Conservation (phyloP, 805 yeast genomes). For the Saccharomycopsis fibuligera region DNA sequence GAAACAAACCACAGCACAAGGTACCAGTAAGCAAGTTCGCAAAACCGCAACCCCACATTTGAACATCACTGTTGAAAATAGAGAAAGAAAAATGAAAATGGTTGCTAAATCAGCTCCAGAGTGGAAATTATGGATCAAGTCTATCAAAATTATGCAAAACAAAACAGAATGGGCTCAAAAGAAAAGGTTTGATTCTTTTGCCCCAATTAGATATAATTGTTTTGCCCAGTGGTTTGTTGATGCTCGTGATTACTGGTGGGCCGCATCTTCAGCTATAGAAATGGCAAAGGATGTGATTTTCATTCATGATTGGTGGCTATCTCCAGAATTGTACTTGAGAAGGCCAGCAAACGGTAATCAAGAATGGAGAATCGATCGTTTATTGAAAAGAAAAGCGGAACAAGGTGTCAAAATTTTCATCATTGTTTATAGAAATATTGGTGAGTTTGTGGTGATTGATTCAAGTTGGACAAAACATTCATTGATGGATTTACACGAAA, state of each 20-base stretch:
- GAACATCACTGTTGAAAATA: constrained; percentile 56
- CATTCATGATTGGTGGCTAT: constrained; percentile 98
- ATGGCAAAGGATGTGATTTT: constrained; percentile 91
- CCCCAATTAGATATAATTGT: constrained; percentile 80
- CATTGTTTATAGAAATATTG: constrained; percentile 89
- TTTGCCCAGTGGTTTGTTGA: constrained; percentile 97
- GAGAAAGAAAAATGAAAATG: constrained; percentile 72
- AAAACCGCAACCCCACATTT: constrained; percentile 38
- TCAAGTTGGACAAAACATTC: constrained; percentile 94
- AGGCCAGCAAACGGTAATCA: constrained; percentile 95
- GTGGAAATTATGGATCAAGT: constrained; percentile 66
- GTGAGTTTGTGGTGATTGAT: constrained; percentile 86
- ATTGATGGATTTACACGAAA: constrained; percentile 73
- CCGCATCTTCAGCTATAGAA: constrained; percentile 83
- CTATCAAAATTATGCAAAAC: constrained; percentile 62
- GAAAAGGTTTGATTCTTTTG: constrained; percentile 83
- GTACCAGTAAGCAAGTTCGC: neutral
- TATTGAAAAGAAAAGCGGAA: constrained; percentile 82
- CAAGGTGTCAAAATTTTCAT: constrained; percentile 93
- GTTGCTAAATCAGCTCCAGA: constrained; percentile 61
- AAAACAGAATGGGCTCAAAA: constrained; percentile 65
- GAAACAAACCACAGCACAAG: constrained; percentile 30
- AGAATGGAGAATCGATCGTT: constrained; percentile 84
- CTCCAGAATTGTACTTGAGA: constrained; percentile 88
- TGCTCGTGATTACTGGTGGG: constrained; percentile 95